phyloP scores from a whole-genome alignment of 2,329 filamentous ascomycete genomes.

The Penicillium verrucosum region DNA sequence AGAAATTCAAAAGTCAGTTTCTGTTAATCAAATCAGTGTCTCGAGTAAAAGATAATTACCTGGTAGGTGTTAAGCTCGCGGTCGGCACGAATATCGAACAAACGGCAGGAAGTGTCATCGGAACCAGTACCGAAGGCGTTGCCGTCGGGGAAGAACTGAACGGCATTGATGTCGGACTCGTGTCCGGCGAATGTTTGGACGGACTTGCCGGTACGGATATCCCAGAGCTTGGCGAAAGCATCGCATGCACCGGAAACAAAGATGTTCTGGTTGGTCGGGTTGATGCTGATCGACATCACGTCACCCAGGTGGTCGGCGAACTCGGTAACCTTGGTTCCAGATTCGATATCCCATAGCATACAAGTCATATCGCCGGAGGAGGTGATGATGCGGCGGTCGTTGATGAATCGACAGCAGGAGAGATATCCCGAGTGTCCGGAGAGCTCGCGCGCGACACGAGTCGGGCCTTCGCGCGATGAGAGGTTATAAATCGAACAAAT shows the following conservation, averaged over 20 bases:
- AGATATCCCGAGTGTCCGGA: slow-evolving; percentile 97
- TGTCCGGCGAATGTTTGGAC: slow-evolving; percentile 98
- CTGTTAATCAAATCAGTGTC: slow-evolving; percentile 5
- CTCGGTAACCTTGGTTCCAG: slow-evolving; percentile 93
- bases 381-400: slow-evolving; percentile 94
- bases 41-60: slow-evolving; percentile 43
- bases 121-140: slow-evolving; percentile 98
- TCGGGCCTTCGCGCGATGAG: slow-evolving; percentile 94
- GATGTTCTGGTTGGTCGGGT: slow-evolving; percentile 97
- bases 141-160: slow-evolving; percentile 98
- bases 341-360: slow-evolving; percentile 99
- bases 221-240: slow-evolving; percentile 97
- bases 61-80: slow-evolving; percentile 69
- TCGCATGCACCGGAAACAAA: slow-evolving; percentile 99
- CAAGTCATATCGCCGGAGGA: slow-evolving; percentile 99
- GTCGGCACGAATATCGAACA: slow-evolving; percentile 97
- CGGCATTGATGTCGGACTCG: slow-evolving; percentile 98
- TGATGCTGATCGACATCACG: slow-evolving; percentile 99
- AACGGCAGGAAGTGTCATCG: slow-evolving; percentile 92
- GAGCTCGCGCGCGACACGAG: slow-evolving; percentile 88
- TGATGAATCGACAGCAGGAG: slow-evolving; percentile 98
- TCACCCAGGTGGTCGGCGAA: slow-evolving; percentile 98
- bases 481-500: slow-evolving; percentile 99
- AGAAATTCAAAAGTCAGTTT: not conserved
- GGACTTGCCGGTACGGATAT: slow-evolving; percentile 96